Percentiles rank a stretch among this genome's conserved stretches.
Evolutionary conservation across 441 rosid genomes (phyloP).

Genomic region (Gossypium lobatum): DNA sequence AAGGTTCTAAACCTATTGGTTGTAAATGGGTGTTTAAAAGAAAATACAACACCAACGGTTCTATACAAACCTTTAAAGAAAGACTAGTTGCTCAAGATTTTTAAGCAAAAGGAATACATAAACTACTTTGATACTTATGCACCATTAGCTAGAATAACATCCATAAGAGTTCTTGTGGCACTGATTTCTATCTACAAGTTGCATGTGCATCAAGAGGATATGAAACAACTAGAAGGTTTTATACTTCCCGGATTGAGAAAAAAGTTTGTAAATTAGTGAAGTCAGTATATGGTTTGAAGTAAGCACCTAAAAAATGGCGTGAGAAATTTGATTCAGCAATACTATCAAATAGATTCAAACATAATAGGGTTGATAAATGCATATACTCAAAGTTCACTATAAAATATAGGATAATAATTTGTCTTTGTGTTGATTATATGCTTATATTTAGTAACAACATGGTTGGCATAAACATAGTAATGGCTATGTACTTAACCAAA

Average conservation of each 20-base stretch:
- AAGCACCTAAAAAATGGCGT: background rate
- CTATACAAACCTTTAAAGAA: background rate
- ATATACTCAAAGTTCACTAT: background rate
- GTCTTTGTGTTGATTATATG: background rate
- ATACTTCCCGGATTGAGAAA: background rate
- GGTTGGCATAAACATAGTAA: background rate
- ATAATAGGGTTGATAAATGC: background rate
- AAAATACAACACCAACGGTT: background rate
- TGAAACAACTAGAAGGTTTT: background rate
- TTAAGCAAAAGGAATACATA: background rate
- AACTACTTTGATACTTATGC: background rate
- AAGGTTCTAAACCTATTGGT: background rate
- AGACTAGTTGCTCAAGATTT: background rate
- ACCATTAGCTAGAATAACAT: background rate
- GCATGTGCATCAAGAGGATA: background rate
- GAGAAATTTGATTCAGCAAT: background rate
- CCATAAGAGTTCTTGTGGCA: background rate
- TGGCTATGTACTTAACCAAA: background rate
- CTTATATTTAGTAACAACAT: too few relatives aligned
- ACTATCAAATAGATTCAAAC: background rate
- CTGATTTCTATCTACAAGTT: background rate
- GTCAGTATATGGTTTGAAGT: background rate
- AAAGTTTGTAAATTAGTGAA: background rate
- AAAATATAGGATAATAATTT: background rate
- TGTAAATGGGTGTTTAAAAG: background rate